Base-by-base conservation (phyloP, 306 rosid genomes). In the Clitoria ternatea region DNA sequence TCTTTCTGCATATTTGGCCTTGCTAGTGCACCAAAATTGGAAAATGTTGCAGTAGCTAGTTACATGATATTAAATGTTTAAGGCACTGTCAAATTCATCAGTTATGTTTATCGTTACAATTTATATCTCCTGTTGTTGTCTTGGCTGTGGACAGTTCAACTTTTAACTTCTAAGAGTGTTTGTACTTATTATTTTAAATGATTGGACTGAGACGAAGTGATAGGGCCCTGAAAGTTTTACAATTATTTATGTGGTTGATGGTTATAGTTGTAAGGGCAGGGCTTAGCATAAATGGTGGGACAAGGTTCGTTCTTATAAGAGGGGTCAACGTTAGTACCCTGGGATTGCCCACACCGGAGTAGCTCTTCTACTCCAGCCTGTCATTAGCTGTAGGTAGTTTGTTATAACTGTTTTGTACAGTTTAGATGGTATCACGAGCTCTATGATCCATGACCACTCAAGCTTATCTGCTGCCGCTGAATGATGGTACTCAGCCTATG, bases 1-100 rank as follows among this genome's bases (percentile, higher is more conserved):
- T 77, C 37, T 70, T 79, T 75, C 54, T 61, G 35, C 40, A 77
- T n/a, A n/a, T 27, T 15, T 59, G 30, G 72, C 40, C 70, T 77
- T 47, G 60, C 36, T 75, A 43, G 45, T 39, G 42, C 33, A 66
- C 40, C 26, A 48, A 4, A 61, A 59, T 69, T 39, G 19, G 70
- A 42, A 78, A 70, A 20, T n/a, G 1, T 55, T 69, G 52, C 61
- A 45, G 35, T 64, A 37, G 44, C 14, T 42, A 36, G 70, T 54
- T 36, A 7, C 53, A 54, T 69, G 54, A 71, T 65, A 44, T 70
- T 14, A 42, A 66, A 50, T 40, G 56, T 22, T 27, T 59, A 19
- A 47, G 42, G 44, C 22, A 27, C 47, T 75, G 40, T 63, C 33
- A 19, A 73, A 57, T 62, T 23, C 55, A 39, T 64, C 17, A 35